Evolutionary conservation across 768 basidiomycete species (phyloP), one percentile per base, ranked within the genome.

Genomic region (Bullera alba): DNA sequence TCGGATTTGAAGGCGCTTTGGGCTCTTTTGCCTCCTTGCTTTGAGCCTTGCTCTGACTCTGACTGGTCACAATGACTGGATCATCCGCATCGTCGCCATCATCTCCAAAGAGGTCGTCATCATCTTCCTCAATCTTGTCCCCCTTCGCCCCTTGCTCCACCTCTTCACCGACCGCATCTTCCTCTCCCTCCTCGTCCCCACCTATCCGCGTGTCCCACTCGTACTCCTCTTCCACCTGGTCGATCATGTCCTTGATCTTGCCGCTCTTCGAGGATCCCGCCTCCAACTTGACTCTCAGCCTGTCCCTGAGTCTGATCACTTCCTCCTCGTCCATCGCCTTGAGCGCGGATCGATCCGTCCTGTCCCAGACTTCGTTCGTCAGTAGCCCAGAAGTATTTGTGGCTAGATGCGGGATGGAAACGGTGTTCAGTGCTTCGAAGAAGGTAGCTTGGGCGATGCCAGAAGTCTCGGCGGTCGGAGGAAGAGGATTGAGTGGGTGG

Each of bases 401-500:
- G n/a, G n/a, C n/a, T n/a, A n/a, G n/a, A n/a, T n/a, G n/a, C n/a
- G 58, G 57, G 5, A 58, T 34, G 14, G 52, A 44, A 21, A 57
- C 53, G 14, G 61, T 63, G 27, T 60, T 60, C 15, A 63, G 53
- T 19, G 50, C 57, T 48, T 61, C 57, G 46, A 67, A 63, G 57
- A 63, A 63, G 1, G 58, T 56, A 10, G 63, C 65, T 15, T 46
- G 42, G n/a, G 59, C 55, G 15, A 61, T 36, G 17, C n/a, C n/a
- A n/a, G n/a, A n/a, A n/a, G n/a, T n/a, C n/a, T n/a, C n/a, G n/a
- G n/a, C n/a, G n/a, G n/a, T n/a, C n/a, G 26, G 7, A 15, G 60
- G 53, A 2, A 68, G 48, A 35, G 66, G 55, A 35, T 61, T 61
- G 27, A 67, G 53, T 19, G 65, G 60, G 37, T 67, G 62, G 16